Percentiles rank a stretch among this genome's conserved stretches.
Conservation (phyloP, 208 protist species). For the Crithidia expoeki region DNA sequence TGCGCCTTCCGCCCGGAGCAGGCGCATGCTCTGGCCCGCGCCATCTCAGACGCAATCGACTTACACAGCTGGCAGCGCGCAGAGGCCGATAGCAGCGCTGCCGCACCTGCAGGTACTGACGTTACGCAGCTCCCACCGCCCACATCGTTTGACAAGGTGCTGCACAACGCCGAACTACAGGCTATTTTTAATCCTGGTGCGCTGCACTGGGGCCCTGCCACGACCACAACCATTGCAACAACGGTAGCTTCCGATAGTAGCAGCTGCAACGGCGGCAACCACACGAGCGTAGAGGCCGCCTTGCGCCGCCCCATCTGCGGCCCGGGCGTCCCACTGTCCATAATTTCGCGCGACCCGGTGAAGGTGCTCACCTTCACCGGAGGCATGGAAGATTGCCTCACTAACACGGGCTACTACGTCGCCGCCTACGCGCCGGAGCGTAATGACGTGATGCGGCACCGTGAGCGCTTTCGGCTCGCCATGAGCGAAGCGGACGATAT, state of each 20-base stretch:
- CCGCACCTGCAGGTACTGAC: not conserved
- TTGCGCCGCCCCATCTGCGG: conserved; percentile 46
- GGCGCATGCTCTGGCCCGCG: conserved; percentile 55
- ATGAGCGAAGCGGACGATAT: conserved; percentile 1
- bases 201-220: conserved; percentile 26
- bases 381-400: conserved; percentile 85
- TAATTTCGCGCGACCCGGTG: conserved; percentile 51
- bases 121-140: not conserved
- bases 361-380: conserved; percentile 71
- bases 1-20: conserved; percentile 64
- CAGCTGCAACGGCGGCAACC: not conserved
- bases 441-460: conserved; percentile 67
- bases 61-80: conserved; percentile 49
- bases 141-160: conserved; percentile 21
- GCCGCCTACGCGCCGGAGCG: conserved; percentile 62
- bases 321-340: conserved; percentile 58
- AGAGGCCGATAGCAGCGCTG: not conserved
- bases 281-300: conserved; percentile 21
- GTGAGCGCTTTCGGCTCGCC: conserved; percentile 51
- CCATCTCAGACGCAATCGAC: conserved; percentile 83
- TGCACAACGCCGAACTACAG: conserved; percentile 36
- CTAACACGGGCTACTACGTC: conserved; percentile 87
- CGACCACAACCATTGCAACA: not conserved
- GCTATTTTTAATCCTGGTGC: conserved; percentile 48
- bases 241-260: not conserved